Evolutionary conservation across 176 grass and related monocot species (phyloP), one percentile per base, ranked within the genome.

Genomic region (Aechmea fasciata): DNA sequence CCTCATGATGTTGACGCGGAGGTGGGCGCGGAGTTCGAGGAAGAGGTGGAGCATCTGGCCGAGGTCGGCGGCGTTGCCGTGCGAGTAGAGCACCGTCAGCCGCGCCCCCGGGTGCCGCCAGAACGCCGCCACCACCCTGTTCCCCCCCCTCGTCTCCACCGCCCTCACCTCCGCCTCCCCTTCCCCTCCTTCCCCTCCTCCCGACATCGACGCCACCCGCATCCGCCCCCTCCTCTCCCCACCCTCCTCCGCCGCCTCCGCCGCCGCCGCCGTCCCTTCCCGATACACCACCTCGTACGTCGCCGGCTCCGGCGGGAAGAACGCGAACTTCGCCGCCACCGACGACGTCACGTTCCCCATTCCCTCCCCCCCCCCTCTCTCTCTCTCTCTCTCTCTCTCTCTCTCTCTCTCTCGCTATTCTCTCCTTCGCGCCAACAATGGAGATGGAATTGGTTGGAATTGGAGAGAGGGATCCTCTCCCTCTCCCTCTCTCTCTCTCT

Each of bases 1-100:
- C 94, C 94, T 87, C 94, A 97, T 97, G 77, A 97, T 89, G 73
- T 97, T 97, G 86, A 97, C 78, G 71, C 90, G 89, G 75, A 97
- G 94, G 79, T 97, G 94, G n/a, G 84, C 53, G 14, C 94, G 89
- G 68, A 97, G 94, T 84, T 92, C 89, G 57, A 85, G 74, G 79
- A 97, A 87, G 79, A 97, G 86, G n/a, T 88, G 86, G 73, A 97
- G 64, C 93, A 97, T 97, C 84, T 97, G 89, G 6, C 93, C 93
- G 65, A 97, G 86, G 83, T 92, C 89, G 63, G 93, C 93, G 41
- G 93, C 93, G 82, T 97, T 97, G 49, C 93, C 93, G 69, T 97
- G 93, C 71, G 86, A 92, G 77, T 92, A 97, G 63, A 97, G 93
- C 73, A 97, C 71, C 26, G 89, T 97, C 70, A 97, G 82, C 14